Conservation (phyloP, 2,329 filamentous ascomycete species). For the Verticillium isaacii region DNA sequence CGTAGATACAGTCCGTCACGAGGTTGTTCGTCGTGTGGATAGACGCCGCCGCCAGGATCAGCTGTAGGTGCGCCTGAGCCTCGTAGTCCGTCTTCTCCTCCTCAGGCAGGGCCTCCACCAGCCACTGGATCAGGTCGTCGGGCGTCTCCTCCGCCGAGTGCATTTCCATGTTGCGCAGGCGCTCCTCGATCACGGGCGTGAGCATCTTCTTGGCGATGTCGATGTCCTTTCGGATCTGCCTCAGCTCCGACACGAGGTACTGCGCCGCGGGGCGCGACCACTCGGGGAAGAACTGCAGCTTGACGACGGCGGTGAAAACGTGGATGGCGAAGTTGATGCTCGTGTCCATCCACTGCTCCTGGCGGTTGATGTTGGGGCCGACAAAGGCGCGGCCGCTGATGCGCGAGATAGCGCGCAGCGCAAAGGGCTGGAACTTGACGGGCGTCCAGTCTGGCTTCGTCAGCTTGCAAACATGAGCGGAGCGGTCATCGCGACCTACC, state of each 20-base stretch:
- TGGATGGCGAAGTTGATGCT: constrained; percentile 45
- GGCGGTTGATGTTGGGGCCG: constrained; percentile 42
- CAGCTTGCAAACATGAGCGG: background rate
- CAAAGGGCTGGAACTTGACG: constrained; percentile 46
- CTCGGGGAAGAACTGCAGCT: constrained; percentile 46
- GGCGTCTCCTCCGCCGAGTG: constrained; percentile 27
- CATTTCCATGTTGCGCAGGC: constrained; percentile 34
- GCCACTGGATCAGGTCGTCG: constrained; percentile 41
- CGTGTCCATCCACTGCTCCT: constrained; percentile 49
- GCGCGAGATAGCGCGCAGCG: constrained; percentile 46
- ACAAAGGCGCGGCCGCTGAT: constrained; percentile 51
- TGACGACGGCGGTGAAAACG: constrained; percentile 40
- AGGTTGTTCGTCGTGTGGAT: constrained; percentile 41
- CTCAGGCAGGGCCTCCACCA: constrained; percentile 33
- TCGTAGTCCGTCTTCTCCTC: constrained; percentile 31
- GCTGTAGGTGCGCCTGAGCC: constrained; percentile 35
- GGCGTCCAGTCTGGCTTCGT: constrained; percentile 46
- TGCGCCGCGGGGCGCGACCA: constrained; percentile 43
- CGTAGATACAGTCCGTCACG: constrained; percentile 44
- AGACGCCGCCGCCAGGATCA: constrained; percentile 37
- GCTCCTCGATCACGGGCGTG: constrained; percentile 39
- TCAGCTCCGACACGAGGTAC: constrained; percentile 40
- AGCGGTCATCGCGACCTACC: constrained; percentile 16
- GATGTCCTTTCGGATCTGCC: constrained; percentile 38
- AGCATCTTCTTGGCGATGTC: constrained; percentile 36